phyloP scores from a whole-genome alignment of 305 asterid species.

The Petunia hybrid region DNA sequence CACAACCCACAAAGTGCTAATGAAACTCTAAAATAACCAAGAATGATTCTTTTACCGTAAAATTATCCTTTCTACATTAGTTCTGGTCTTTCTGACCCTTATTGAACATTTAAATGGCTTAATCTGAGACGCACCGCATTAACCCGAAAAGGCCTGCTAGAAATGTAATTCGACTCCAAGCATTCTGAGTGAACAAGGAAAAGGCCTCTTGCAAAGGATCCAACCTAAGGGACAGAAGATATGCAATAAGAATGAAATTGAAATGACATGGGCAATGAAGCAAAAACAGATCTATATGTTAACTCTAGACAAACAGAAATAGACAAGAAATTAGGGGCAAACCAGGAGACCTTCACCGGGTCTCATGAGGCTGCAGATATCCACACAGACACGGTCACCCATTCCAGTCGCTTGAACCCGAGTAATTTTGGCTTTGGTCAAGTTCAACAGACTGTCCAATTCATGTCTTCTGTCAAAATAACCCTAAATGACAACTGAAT shows the following conservation, averaged over 20 bases:
- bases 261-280: constrained; percentile 12
- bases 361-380: constrained; percentile 89
- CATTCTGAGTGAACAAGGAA: constrained; percentile 96
- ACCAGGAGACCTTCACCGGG: constrained; percentile 99
- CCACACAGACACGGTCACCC: constrained; percentile 97
- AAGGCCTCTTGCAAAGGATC: constrained; percentile 95
- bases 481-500: constrained; percentile 50
- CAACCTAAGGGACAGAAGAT: constrained; percentile 57
- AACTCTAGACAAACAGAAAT: constrained; percentile 9
- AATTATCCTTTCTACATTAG: not conserved
- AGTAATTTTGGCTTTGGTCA: constrained; percentile 69
- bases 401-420: constrained; percentile 75
- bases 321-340: constrained; percentile 34
- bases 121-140: constrained; percentile 72
- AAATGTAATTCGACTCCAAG: constrained; percentile 83
- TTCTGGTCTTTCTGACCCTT: not conserved
- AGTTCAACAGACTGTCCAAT: constrained; percentile 57
- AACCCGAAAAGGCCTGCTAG: constrained; percentile 96
- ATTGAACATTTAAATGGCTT: constrained; percentile 26
- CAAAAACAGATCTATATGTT: constrained; percentile 5
- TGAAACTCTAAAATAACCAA: not conserved
- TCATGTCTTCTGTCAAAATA: constrained; percentile 72
- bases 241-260: constrained; percentile 33
- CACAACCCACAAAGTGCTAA: not conserved
- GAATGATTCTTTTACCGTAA: not conserved